A percentile compares a stretch with the other conserved stretches of the same genome.
Evolutionary conservation across 2,329 filamentous ascomycete genomes (phyloP).

Genomic region (Metarhizium guizhouense): DNA sequence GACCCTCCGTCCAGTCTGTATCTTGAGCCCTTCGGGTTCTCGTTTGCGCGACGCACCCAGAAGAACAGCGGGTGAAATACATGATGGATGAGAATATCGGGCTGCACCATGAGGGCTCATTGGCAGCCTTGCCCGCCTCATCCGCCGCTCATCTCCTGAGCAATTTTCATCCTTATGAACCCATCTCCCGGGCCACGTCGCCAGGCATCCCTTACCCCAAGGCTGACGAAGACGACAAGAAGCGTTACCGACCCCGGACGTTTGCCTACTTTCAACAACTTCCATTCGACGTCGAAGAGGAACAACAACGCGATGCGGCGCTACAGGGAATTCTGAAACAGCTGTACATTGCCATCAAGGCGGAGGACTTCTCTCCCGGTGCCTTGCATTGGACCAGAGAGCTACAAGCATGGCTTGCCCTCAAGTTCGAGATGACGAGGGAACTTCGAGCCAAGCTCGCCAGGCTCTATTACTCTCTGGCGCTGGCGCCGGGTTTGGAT

Average conservation of each 20-base stretch:
- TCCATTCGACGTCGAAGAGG: constrained; percentile 80
- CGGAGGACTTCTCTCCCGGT: constrained; percentile 89
- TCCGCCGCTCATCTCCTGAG: constrained; percentile 22
- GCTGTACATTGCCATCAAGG: constrained; percentile 82
- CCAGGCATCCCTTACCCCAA: constrained; percentile 56
- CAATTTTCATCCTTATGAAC: constrained; percentile 44
- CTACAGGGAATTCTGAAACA: constrained; percentile 85
- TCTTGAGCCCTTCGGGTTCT: background rate
- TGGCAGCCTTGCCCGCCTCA: constrained; percentile 22
- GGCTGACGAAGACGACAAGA: constrained; percentile 42
- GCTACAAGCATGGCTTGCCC: constrained; percentile 85
- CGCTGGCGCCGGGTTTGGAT: constrained; percentile 83
- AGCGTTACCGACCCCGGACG: constrained; percentile 74
- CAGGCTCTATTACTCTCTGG: constrained; percentile 88
- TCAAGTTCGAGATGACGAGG: constrained; percentile 94
- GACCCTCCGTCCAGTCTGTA: background rate
- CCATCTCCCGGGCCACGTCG: constrained; percentile 78
- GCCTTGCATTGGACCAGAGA: constrained; percentile 96
- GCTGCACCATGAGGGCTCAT: constrained; percentile 21
- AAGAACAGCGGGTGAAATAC: background rate
- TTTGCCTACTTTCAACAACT: constrained; percentile 89
- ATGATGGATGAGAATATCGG: constrained; percentile 31
- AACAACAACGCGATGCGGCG: constrained; percentile 66
- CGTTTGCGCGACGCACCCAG: background rate
- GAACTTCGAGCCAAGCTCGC: constrained; percentile 76